Conservation (phyloP, 2,329 filamentous ascomycete genomes). For the Diplodia sapinea region DNA sequence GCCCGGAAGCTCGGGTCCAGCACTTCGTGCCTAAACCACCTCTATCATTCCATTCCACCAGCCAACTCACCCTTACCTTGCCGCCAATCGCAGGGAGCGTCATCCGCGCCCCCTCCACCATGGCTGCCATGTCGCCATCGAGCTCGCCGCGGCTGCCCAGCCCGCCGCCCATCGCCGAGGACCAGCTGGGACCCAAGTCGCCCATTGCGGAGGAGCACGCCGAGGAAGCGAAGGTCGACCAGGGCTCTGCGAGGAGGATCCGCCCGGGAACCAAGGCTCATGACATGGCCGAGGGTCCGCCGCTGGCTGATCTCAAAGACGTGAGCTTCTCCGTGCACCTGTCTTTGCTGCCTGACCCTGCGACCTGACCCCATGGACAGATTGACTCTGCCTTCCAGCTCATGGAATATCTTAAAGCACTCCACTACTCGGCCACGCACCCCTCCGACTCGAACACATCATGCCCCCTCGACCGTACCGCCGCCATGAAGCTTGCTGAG, state of each 20-base stretch:
- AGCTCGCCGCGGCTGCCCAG: slow-evolving; percentile 92
- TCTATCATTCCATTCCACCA: neutral
- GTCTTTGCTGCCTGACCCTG: slow-evolving; percentile 14
- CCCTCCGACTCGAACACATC: slow-evolving; percentile 62
- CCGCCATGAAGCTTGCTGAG: slow-evolving; percentile 76
- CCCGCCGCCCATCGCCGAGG: slow-evolving; percentile 92
- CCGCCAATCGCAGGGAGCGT: slow-evolving; percentile 23
- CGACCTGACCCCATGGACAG: slow-evolving; percentile 55
- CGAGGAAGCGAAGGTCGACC: slow-evolving; percentile 64
- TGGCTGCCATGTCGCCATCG: slow-evolving; percentile 60
- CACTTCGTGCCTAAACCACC: slow-evolving; percentile 1
- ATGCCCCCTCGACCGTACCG: slow-evolving; percentile 74
- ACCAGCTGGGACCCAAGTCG: slow-evolving; percentile 83
- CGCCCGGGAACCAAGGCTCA: slow-evolving; percentile 89
- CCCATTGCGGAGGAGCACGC: slow-evolving; percentile 63
- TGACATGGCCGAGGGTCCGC: slow-evolving; percentile 91
- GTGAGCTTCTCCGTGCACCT: neutral
- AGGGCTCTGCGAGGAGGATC: slow-evolving; percentile 81
- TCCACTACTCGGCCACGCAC: slow-evolving; percentile 82
- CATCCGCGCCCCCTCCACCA: slow-evolving; percentile 35
- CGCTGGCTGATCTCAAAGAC: slow-evolving; percentile 81
- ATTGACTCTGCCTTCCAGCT: slow-evolving; percentile 97
- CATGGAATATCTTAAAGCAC: slow-evolving; percentile 93
- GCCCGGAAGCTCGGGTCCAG: neutral
- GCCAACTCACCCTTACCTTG: neutral